Percentiles rank a stretch among this genome's conserved stretches.
Conservation (phyloP, 75 land plant genomes). For the Gnetum montanum region DNA sequence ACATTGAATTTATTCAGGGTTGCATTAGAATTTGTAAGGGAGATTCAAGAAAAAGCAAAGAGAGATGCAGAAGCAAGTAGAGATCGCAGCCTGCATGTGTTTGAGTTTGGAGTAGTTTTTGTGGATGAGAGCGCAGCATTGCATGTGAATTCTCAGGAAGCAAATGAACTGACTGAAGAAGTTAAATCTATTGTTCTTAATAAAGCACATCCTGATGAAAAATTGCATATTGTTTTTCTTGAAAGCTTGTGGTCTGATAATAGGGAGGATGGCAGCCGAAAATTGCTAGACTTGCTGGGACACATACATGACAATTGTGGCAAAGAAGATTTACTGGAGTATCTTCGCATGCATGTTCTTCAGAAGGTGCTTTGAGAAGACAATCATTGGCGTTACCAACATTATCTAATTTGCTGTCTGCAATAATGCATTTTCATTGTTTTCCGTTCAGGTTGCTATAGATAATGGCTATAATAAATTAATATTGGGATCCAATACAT, state of each 20-base stretch:
- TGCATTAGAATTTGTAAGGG: conserved; percentile 72
- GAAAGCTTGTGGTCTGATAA: conserved; percentile 41
- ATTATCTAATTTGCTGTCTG: background rate
- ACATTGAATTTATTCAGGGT: conserved; percentile 57
- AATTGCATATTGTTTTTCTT: conserved; percentile 43
- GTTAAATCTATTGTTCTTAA: conserved; percentile 45
- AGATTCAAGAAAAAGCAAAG: conserved; percentile 72
- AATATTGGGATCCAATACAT: conserved; percentile 66
- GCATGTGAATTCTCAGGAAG: conserved; percentile 12
- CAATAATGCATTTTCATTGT: background rate
- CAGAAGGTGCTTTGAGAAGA: conserved; percentile 45
- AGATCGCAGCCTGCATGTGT: conserved; percentile 51
- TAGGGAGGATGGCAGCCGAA: conserved; percentile 15
- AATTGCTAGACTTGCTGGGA: conserved; percentile 33
- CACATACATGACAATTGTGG: conserved; percentile 65
- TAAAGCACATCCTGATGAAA: conserved; percentile 31
- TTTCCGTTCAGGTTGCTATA: conserved; percentile 52
- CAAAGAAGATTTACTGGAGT: conserved; percentile 71
- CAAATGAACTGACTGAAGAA: conserved; percentile 23
- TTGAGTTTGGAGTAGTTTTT: conserved; percentile 81
- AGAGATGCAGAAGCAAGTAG: conserved; percentile 66
- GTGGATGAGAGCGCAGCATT: conserved; percentile 51
- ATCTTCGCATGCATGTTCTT: conserved; percentile 65
- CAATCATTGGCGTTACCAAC: background rate
- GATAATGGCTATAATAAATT: conserved; percentile 78